Conservation (phyloP, 306 rosid species). For the Casuarina equisetifolia region DNA sequence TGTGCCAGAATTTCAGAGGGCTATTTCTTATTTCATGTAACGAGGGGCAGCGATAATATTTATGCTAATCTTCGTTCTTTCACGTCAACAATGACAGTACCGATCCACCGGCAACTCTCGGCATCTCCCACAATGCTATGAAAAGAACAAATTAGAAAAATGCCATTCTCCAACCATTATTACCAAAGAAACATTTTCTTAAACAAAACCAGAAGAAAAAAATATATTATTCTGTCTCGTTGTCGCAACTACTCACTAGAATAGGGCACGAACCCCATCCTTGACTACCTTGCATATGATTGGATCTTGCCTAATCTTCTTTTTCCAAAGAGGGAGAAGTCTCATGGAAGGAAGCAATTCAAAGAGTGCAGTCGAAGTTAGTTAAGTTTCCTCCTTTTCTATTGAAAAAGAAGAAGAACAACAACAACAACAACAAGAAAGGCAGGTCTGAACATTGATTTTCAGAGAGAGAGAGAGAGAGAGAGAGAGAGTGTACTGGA, state of each 20-base stretch:
- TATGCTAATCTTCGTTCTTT: neutral
- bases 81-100: too few relatives aligned
- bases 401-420: slow-evolving; percentile 17
- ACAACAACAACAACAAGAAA: too few relatives aligned
- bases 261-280: slow-evolving; percentile 40
- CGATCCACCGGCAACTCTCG: too few relatives aligned
- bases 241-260: neutral
- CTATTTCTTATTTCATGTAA: too few relatives aligned
- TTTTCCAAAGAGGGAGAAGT: slow-evolving; percentile 41
- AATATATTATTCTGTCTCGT: too few relatives aligned
- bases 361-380: slow-evolving; percentile 74
- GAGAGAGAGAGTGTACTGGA: slow-evolving; percentile 53
- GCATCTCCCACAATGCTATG: too few relatives aligned
- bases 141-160: too few relatives aligned
- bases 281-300: slow-evolving; percentile 19
- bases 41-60: too few relatives aligned
- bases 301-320: slow-evolving; percentile 28
- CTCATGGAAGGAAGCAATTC: slow-evolving; percentile 49
- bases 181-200: too few relatives aligned
- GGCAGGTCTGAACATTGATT: slow-evolving; percentile 17
- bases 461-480: neutral
- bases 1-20: neutral
- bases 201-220: neutral
- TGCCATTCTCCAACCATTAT: too few relatives aligned
- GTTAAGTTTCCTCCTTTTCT: slow-evolving; percentile 4